Evolutionary conservation across 768 basidiomycete genomes (phyloP).

Genomic region (Tulasnella sp.): DNA sequence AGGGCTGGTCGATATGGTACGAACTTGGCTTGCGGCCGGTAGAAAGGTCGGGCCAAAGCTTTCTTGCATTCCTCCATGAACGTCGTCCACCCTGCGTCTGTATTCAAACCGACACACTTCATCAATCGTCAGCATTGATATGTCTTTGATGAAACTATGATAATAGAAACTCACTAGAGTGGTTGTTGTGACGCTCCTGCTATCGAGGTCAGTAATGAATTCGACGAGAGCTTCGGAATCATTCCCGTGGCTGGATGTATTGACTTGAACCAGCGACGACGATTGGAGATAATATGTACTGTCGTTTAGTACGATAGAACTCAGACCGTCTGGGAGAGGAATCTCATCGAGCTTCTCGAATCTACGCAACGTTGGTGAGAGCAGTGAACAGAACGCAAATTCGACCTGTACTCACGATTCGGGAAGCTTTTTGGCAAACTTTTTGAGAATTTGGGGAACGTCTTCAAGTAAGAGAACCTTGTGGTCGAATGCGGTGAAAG

Average conservation of each 20-base stretch:
- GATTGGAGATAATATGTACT: background rate
- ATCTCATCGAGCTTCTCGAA: background rate
- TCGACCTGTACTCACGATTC: background rate
- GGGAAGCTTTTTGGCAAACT: background rate
- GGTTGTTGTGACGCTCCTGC: background rate
- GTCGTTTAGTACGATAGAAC: background rate
- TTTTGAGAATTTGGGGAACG: background rate
- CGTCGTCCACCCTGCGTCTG: background rate
- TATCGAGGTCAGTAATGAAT: background rate
- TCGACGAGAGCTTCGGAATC: background rate
- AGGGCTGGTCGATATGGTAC: background rate
- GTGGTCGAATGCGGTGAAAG: constrained; percentile 4
- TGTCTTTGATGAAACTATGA: background rate
- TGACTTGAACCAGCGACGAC: background rate
- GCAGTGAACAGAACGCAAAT: background rate
- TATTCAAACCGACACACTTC: background rate
- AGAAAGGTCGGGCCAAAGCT: background rate
- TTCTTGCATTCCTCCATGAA: constrained; percentile 1
- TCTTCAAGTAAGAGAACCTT: background rate
- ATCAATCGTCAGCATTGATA: background rate
- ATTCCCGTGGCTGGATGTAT: background rate
- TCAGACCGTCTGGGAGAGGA: background rate
- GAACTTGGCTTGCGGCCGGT: constrained; percentile 11
- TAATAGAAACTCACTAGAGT: background rate
- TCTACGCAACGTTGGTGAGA: background rate